These are phyloP conservation scores for Fusarium irregulare DNA, from an alignment of 2,329 filamentous ascomycete species.

Conservation along the genomic window DNA sequence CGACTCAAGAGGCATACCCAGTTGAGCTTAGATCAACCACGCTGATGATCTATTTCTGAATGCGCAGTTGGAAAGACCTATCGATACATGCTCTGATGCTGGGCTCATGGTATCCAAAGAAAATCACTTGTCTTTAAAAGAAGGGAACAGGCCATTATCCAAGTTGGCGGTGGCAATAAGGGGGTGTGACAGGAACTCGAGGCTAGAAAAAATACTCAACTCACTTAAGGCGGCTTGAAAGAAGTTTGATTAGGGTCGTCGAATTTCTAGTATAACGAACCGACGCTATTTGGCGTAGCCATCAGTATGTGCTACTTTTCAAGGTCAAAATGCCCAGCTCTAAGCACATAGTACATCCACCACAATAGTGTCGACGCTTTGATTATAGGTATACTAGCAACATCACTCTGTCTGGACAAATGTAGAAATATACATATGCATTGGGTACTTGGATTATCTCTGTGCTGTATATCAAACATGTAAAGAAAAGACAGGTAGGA, in stretches of 20 bases:
- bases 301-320: background rate
- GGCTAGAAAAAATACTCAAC: background rate
- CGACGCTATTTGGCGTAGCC: background rate
- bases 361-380: background rate
- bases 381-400: background rate
- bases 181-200: background rate
- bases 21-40: background rate
- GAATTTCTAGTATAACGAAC: background rate
- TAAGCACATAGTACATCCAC: background rate
- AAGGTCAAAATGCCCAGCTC: too few species aligned
- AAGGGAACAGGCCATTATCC: background rate
- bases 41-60: background rate
- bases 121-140: background rate
- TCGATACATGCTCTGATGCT: background rate
- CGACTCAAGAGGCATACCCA: background rate
- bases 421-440: conserved; percentile 3
- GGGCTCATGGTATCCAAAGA: background rate
- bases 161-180: background rate
- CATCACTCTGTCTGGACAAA: background rate
- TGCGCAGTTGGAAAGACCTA: background rate
- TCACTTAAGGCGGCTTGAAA: background rate
- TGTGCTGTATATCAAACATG: conserved; percentile 31
- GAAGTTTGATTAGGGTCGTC: background rate
- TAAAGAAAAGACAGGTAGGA: conserved; percentile 25
- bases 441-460: conserved; percentile 30